Evolutionary conservation across 306 rosid species (phyloP).

Genomic region (Trifolium subterraneum): DNA sequence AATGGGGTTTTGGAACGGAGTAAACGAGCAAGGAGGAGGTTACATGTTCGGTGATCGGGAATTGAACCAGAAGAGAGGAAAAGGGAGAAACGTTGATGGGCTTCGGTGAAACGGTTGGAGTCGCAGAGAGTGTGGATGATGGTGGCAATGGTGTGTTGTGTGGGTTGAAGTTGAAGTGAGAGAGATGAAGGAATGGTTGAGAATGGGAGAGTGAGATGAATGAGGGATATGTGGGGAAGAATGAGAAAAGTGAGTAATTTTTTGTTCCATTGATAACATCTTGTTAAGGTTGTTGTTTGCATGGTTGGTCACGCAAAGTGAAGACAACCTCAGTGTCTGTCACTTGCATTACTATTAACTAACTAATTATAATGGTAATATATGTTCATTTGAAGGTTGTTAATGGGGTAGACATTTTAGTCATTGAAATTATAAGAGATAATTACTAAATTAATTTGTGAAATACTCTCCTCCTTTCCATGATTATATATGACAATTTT

Average conservation of each 20-base stretch:
- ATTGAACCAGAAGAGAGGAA: slow-evolving; percentile 53
- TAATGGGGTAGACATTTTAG: no score
- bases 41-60: slow-evolving; percentile 85
- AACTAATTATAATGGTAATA: no score
- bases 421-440: no score
- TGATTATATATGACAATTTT: no score
- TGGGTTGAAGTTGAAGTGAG: neutral
- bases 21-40: slow-evolving; percentile 72
- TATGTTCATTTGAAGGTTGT: no score
- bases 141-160: slow-evolving; percentile 48
- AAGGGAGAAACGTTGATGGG: slow-evolving; percentile 64
- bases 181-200: slow-evolving; percentile 19
- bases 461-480: no score
- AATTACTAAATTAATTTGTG: no score
- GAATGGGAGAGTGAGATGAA: slow-evolving; percentile 24
- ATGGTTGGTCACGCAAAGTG: neutral
- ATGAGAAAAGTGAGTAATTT: slow-evolving; percentile 25
- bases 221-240: slow-evolving; percentile 10
- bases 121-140: slow-evolving; percentile 74
- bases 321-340: neutral
- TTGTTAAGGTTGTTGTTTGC: neutral
- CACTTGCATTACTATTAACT: neutral
- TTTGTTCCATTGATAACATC: slow-evolving; percentile 10
- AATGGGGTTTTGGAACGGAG: slow-evolving; percentile 61
- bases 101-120: slow-evolving; percentile 70